phyloP scores from a whole-genome alignment of 2,329 filamentous ascomycete genomes.

The Exophiala calicioides region DNA sequence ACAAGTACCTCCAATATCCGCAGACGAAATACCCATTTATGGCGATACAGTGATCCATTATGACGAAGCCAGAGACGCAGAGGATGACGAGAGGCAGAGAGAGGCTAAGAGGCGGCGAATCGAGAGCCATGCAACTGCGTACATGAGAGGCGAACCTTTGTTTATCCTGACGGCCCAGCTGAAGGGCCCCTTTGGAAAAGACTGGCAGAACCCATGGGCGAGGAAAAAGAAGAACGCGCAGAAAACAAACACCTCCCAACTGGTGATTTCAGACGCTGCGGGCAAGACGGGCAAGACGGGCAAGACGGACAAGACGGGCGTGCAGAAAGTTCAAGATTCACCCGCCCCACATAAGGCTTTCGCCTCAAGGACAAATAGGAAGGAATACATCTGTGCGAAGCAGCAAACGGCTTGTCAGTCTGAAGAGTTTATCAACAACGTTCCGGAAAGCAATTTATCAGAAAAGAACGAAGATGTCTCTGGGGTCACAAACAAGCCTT shows the following conservation, averaged over 20 bases:
- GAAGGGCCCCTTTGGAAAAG: constrained; percentile 46
- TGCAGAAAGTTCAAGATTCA: background rate
- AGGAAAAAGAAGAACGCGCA: constrained; percentile 29
- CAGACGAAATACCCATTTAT: constrained; percentile 25
- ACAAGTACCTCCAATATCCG: constrained; percentile 25
- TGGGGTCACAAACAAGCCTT: too few relatives aligned
- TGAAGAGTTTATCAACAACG: too few relatives aligned
- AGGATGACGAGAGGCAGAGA: constrained; percentile 19
- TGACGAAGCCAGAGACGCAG: constrained; percentile 9
- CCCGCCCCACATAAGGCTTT: background rate
- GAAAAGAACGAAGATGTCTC: background rate
- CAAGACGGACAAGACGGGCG: background rate
- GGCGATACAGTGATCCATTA: constrained; percentile 25
- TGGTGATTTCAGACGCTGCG: background rate
- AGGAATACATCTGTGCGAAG: background rate
- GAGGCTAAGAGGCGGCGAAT: constrained; percentile 45
- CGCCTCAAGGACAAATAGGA: background rate
- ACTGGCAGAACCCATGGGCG: constrained; percentile 50
- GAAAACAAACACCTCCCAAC: background rate
- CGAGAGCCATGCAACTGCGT: constrained; percentile 42
- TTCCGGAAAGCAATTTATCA: too few relatives aligned
- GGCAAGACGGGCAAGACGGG: constrained; percentile 1
- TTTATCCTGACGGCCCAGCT: constrained; percentile 50
- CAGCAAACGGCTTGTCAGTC: too few relatives aligned
- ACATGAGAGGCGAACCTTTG: constrained; percentile 44